A percentile compares a stretch with the other conserved stretches of the same genome.
Evolutionary conservation across 2,329 filamentous ascomycete genomes (phyloP).

Genomic region (Coniella vitis): DNA sequence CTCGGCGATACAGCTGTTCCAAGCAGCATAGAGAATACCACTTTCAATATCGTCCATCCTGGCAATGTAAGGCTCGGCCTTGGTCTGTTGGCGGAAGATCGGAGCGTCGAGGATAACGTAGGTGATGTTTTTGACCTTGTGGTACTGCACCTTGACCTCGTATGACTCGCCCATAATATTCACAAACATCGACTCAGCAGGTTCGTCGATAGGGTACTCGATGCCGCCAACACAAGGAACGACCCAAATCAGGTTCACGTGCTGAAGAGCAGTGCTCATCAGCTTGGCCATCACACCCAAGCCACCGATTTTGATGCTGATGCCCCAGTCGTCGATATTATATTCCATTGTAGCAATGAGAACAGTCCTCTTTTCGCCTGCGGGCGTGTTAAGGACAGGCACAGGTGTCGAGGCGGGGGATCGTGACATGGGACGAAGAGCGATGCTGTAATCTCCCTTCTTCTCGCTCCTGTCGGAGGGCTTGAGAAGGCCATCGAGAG

Average conservation of each 20-base stretch:
- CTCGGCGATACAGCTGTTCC: constrained; percentile 63
- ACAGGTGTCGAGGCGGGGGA: constrained; percentile 13
- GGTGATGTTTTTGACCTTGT: constrained; percentile 37
- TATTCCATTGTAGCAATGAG: constrained; percentile 68
- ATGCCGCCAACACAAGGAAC: constrained; percentile 56
- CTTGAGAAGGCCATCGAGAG: constrained; percentile 14
- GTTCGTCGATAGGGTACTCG: constrained; percentile 54
- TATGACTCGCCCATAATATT: constrained; percentile 55
- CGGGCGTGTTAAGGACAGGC: constrained; percentile 11
- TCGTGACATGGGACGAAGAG: constrained; percentile 13
- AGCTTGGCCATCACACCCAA: constrained; percentile 65
- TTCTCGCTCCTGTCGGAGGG: constrained; percentile 22
- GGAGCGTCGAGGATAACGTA: constrained; percentile 49
- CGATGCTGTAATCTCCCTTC: constrained; percentile 18
- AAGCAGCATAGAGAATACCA: constrained; percentile 62
- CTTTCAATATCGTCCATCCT: constrained; percentile 63
- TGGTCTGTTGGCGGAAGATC: constrained; percentile 56
- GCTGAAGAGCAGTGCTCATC: constrained; percentile 58
- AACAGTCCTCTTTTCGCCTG: constrained; percentile 38
- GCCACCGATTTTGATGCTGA: constrained; percentile 67
- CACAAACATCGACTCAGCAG: constrained; percentile 55
- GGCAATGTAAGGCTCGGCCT: constrained; percentile 55
- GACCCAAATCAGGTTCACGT: constrained; percentile 62
- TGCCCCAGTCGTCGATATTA: constrained; percentile 62
- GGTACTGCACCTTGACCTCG: constrained; percentile 58